Evolutionary conservation across 1,284 basidiomycete species (phyloP), one percentile per base, ranked within the genome.

Genomic region (Serendipita sp.): DNA sequence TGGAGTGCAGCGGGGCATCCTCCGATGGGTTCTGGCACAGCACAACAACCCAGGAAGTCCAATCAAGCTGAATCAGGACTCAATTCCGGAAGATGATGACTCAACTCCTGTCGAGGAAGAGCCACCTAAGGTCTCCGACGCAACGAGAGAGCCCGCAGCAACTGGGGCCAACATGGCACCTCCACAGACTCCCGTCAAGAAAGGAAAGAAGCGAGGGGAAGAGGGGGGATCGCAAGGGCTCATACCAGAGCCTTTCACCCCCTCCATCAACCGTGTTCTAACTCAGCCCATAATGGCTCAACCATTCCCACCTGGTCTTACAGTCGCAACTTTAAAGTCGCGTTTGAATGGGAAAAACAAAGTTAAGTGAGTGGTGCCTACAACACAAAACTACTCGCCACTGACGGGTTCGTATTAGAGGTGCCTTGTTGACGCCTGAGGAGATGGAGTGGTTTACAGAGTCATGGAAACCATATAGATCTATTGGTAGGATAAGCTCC

Each of bases 391-490:
- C 63, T 64, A 44, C 49, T 49, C 44, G 2, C 15, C 34, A 41
- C 64, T 41, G 2, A 45, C 29, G 2, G 22, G 22, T 22, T 22
- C 22, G 22, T 22, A 22, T 22, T 41, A 91, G 88, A 69, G 88
- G 87, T 32, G 83, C 82, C 1, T 79, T 92, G 66, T 75, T 93
- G 64, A 87, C 87, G 0, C 88, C 90, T 2, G 75, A 78, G 38
- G 90, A 94, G 74, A 93, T 93, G 90, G 82, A 87, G 67, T 80
- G 78, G 30, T 74, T 94, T 62, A 90, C 90, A 1, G 80, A 82
- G 58, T 70, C 74, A 15, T 93, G 91, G 91, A 79, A 77, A 68
- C 91, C 91, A 1, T 94, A 89, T 92, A 38, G 89, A 87, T 85
- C 68, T 61, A 79, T 73, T 13, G 38, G 38, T 41, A 41, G 13